Conservation (phyloP, 495 filamentous ascomycete species). For the Podospora anserina region DNA sequence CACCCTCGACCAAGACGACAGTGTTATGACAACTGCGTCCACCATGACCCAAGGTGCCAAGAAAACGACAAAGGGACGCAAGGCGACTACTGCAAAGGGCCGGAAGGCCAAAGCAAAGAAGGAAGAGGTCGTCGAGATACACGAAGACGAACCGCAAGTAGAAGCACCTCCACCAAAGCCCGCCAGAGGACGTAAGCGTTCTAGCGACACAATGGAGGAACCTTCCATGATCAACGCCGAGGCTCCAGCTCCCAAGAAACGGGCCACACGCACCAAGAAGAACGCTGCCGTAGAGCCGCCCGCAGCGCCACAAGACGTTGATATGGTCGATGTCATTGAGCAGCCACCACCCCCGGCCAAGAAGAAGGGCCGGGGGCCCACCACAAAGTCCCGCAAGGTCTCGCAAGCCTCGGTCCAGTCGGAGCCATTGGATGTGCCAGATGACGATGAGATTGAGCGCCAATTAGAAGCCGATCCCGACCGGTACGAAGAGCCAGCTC, state of each 20-base stretch:
- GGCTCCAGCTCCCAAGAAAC: slow-evolving; percentile 62
- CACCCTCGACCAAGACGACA: slow-evolving; percentile 62
- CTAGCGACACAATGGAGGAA: slow-evolving; percentile 59
- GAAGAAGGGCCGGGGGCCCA: slow-evolving; percentile 35
- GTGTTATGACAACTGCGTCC: slow-evolving; percentile 59
- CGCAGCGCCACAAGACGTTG: slow-evolving; percentile 30
- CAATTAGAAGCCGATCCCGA: slow-evolving; percentile 66
- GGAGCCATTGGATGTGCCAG: slow-evolving; percentile 39
- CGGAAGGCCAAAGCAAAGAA: slow-evolving; percentile 59
- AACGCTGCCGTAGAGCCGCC: slow-evolving; percentile 24
- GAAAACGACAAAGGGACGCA: slow-evolving; percentile 43
- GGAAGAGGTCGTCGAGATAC: slow-evolving; percentile 54
- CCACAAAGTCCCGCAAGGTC: slow-evolving; percentile 50
- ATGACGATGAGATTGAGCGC: slow-evolving; percentile 67
- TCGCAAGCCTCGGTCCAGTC: slow-evolving; percentile 51
- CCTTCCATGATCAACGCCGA: slow-evolving; percentile 39
- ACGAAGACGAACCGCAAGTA: slow-evolving; percentile 41
- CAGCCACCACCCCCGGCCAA: slow-evolving; percentile 29
- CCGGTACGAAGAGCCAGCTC: slow-evolving; percentile 52
- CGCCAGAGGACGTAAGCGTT: slow-evolving; percentile 60
- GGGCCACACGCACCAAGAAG: slow-evolving; percentile 54
- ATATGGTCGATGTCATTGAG: slow-evolving; percentile 35
- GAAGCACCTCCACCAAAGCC: slow-evolving; percentile 36
- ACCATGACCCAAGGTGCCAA: slow-evolving; percentile 53
- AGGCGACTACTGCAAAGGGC: slow-evolving; percentile 32